phyloP scores from a whole-genome alignment of 371 early-diverging fungal genomes.

The Funneliformis caledonium region DNA sequence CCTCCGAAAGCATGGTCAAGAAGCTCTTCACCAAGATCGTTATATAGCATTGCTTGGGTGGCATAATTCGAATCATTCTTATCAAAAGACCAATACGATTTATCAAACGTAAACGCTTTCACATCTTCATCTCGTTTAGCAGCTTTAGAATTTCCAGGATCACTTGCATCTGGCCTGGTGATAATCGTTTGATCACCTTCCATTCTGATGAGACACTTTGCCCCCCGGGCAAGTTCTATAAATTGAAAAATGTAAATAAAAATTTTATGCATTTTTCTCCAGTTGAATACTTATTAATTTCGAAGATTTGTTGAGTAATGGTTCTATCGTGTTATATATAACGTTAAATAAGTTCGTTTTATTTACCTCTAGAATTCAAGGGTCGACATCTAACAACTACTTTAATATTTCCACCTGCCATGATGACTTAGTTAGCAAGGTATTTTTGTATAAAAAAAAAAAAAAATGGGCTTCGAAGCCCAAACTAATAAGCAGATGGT shows the following conservation, averaged over 20 bases:
- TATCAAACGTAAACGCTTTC: constrained; percentile 83
- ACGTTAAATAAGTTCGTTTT: background rate
- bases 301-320: too few relatives aligned
- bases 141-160: constrained; percentile 39
- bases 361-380: constrained; percentile 70
- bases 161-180: constrained; percentile 55
- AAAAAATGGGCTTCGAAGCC: background rate
- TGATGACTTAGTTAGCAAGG: constrained; percentile 4
- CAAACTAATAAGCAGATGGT: constrained; percentile 14
- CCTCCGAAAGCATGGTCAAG: constrained; percentile 87
- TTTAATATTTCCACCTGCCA: constrained; percentile 66
- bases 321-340: background rate
- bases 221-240: constrained; percentile 66
- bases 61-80: constrained; percentile 70
- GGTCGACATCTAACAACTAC: constrained; percentile 84
- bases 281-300: too few relatives aligned
- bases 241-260: background rate
- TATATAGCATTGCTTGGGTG: constrained; percentile 77
- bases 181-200: constrained; percentile 73
- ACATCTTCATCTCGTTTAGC: constrained; percentile 52
- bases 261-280: background rate
- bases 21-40: constrained; percentile 75
- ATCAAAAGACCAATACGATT: constrained; percentile 84
- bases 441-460: background rate
- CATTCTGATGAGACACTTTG: constrained; percentile 69